phyloP scores from a whole-genome alignment of 305 asterid genomes.

The Plantago lanceolata region DNA sequence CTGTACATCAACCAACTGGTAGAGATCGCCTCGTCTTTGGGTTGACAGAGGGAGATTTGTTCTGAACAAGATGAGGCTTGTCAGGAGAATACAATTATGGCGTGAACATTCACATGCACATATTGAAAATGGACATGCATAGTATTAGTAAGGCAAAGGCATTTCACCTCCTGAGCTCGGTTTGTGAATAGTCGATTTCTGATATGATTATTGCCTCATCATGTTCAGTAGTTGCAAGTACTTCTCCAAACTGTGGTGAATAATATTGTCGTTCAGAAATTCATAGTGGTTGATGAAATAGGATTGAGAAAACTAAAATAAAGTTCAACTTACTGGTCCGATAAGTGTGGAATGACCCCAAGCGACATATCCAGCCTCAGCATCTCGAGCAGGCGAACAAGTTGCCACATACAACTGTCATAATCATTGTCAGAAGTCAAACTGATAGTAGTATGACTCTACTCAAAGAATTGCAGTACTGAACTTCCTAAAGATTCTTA shows the following conservation, averaged over 20 bases:
- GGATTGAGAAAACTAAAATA: neutral
- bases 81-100: neutral
- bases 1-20: slow-evolving; percentile 82
- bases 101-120: neutral
- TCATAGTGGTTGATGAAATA: too few species aligned
- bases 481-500: too few species aligned
- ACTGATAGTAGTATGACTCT: neutral
- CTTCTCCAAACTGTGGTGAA: slow-evolving; percentile 71
- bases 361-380: slow-evolving; percentile 71
- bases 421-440: slow-evolving; percentile 6
- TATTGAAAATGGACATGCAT: neutral
- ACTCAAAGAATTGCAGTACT: neutral
- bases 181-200: slow-evolving; percentile 75
- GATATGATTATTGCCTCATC: slow-evolving; percentile 67
- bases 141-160: neutral
- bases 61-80: slow-evolving; percentile 31
- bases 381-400: slow-evolving; percentile 92
- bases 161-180: slow-evolving; percentile 65
- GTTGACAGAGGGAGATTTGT: slow-evolving; percentile 76
- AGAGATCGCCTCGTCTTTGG: slow-evolving; percentile 91
- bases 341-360: slow-evolving; percentile 96
- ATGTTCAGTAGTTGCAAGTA: slow-evolving; percentile 75
- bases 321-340: slow-evolving; percentile 64
- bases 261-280: neutral
- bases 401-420: slow-evolving; percentile 81